These are phyloP conservation scores for Brasenia schreberi DNA, from an alignment of 164 flowering plant species.

Conservation along the genomic window DNA sequence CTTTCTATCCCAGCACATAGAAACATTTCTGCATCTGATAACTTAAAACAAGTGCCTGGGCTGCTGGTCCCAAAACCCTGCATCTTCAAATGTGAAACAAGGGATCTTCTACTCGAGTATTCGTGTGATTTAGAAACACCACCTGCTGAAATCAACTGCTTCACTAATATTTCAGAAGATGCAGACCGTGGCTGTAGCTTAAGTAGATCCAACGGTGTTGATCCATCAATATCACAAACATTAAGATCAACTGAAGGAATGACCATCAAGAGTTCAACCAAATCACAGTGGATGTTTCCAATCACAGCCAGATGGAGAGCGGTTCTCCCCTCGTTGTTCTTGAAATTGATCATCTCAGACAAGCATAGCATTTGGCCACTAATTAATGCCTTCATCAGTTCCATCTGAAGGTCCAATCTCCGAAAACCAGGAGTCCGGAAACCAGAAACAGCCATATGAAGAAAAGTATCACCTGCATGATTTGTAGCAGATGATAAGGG, in stretches of 20 bases:
- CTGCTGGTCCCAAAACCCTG: conserved; percentile 45
- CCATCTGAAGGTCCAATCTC: conserved; percentile 59
- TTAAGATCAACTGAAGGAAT: conserved; percentile 48
- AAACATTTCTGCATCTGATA: conserved; percentile 78
- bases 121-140: conserved; percentile 41
- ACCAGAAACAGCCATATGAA: conserved; percentile 83
- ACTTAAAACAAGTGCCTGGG: conserved; percentile 79
- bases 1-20: conserved; percentile 43
- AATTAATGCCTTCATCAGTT: conserved; percentile 50
- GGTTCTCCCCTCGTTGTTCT: conserved; percentile 71
- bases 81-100: conserved; percentile 39
- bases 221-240: conserved; percentile 41
- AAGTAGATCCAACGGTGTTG: conserved; percentile 78
- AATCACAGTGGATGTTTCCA: conserved; percentile 43
- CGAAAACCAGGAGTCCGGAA: conserved; percentile 68
- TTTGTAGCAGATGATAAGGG: conserved; percentile 28
- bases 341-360: conserved; percentile 44
- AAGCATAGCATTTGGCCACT: conserved; percentile 25
- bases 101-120: conserved; percentile 26
- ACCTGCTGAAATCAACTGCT: conserved; percentile 64
- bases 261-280: conserved; percentile 71
- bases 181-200: conserved; percentile 48
- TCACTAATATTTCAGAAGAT: conserved; percentile 63
- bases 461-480: conserved; percentile 66
- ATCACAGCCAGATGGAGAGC: conserved; percentile 76